Conservation (phyloP, 768 basidiomycete genomes). For the Suillus bovinus region DNA sequence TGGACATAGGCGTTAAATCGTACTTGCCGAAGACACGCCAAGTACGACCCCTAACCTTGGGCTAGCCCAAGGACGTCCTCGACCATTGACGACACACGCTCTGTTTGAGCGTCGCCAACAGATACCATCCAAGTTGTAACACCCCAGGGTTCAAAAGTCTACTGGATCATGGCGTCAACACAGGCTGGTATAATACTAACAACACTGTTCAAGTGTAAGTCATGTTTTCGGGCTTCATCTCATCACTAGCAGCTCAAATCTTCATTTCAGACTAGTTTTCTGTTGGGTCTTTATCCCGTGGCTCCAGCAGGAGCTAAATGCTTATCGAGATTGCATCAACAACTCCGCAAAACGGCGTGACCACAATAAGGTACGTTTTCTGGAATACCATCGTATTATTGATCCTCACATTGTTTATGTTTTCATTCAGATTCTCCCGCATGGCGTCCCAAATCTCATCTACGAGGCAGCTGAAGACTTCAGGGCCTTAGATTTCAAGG, state of each 20-base stretch:
- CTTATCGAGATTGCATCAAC: conserved; percentile 5
- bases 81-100: too few species aligned
- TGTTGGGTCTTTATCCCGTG: conserved; percentile 33
- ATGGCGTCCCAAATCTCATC: conserved; percentile 40
- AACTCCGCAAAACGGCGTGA: conserved; percentile 2
- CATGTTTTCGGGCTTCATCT: neutral
- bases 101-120: too few species aligned
- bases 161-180: conserved; percentile 31
- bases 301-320: conserved; percentile 11
- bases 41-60: too few species aligned
- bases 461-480: conserved; percentile 28
- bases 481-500: conserved; percentile 36
- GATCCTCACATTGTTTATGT: neutral
- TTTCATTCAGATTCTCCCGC: conserved; percentile 29
- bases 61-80: too few species aligned
- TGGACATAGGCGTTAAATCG: too few species aligned
- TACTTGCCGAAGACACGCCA: too few species aligned
- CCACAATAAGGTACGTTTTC: conserved; percentile 6
- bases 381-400: conserved; percentile 19
- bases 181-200: conserved; percentile 31
- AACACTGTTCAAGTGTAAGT: conserved; percentile 28
- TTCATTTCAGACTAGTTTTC: conserved; percentile 30
- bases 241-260: conserved; percentile 19
- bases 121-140: too few species aligned
- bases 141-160: conserved; percentile 39